A percentile compares a stretch with the other conserved stretches of the same genome.
phyloP scores from a whole-genome alignment of 768 basidiomycete genomes.

The Trametes cingulata region DNA sequence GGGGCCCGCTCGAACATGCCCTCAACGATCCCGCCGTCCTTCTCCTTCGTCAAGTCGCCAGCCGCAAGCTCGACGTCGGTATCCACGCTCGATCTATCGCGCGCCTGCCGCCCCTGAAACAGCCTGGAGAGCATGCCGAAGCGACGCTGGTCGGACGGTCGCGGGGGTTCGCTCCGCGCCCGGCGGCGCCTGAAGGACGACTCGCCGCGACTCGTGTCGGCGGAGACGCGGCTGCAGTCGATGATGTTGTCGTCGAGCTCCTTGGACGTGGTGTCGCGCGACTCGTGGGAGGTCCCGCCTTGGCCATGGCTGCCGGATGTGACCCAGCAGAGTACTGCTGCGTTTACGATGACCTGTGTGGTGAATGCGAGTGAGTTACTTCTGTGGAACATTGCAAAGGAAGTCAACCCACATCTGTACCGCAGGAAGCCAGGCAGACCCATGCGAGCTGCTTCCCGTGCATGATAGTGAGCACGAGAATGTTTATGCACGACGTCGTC shows the following conservation, averaged over 20 bases:
- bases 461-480: constrained; percentile 45
- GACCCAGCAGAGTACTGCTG: constrained; percentile 50
- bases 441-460: constrained; percentile 49
- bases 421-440: constrained; percentile 47
- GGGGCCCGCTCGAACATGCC: constrained; percentile 3
- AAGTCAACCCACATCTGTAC: constrained; percentile 35
- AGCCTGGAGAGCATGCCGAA: neutral
- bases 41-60: neutral
- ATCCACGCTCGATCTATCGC: neutral
- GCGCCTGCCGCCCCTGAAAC: neutral
- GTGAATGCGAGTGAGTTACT: neutral
- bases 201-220: neutral
- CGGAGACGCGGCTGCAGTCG: constrained; percentile 1
- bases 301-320: constrained; percentile 28
- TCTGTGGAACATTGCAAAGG: neutral
- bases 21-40: neutral
- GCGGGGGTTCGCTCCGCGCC: constrained; percentile 8
- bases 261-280: neutral
- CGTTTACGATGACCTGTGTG: constrained; percentile 48
- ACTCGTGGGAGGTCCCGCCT: neutral
- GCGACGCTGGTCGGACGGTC: neutral
- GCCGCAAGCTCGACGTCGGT: neutral
- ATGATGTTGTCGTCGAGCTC: constrained; percentile 4
- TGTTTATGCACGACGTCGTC: constrained; percentile 51
- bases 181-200: neutral